Conservation (phyloP, 1,139 yeast species). For the Waltiozyma solani region DNA sequence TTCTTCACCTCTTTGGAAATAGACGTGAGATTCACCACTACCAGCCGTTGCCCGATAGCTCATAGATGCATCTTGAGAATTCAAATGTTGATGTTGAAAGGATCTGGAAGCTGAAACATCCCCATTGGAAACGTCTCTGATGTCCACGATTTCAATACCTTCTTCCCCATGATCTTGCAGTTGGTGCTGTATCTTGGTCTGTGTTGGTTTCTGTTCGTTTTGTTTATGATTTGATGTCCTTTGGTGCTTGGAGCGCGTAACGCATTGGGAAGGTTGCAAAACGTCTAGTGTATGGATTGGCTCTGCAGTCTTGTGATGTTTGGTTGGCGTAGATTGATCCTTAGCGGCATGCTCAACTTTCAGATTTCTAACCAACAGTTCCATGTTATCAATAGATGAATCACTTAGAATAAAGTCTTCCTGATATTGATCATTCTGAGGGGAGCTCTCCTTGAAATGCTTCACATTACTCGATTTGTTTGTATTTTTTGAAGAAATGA, state of each 20-base stretch:
- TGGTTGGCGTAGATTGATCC: neutral
- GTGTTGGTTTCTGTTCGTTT: neutral
- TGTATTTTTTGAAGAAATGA: neutral
- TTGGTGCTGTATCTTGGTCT: neutral
- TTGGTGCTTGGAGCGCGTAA: no score
- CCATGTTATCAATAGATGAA: constrained; percentile 4
- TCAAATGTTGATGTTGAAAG: no score
- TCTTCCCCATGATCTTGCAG: constrained; percentile 9
- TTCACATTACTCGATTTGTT: no score
- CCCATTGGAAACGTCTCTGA: constrained; percentile 7
- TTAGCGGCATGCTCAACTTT: neutral
- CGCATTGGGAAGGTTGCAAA: no score
- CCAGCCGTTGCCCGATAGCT: no score
- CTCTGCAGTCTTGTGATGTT: neutral
- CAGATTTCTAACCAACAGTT: neutral
- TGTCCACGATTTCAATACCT: constrained; percentile 15
- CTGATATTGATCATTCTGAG: neutral
- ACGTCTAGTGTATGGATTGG: neutral
- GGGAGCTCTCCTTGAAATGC: constrained; percentile 5
- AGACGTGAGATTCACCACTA: no score
- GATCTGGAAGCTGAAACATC: no score
- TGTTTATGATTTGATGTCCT: neutral
- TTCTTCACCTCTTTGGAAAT: neutral
- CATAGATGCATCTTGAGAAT: no score
- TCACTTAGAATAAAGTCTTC: constrained; percentile 4